phyloP scores from a whole-genome alignment of 179 eudicot genomes.

The Amaranthus tricolor region DNA sequence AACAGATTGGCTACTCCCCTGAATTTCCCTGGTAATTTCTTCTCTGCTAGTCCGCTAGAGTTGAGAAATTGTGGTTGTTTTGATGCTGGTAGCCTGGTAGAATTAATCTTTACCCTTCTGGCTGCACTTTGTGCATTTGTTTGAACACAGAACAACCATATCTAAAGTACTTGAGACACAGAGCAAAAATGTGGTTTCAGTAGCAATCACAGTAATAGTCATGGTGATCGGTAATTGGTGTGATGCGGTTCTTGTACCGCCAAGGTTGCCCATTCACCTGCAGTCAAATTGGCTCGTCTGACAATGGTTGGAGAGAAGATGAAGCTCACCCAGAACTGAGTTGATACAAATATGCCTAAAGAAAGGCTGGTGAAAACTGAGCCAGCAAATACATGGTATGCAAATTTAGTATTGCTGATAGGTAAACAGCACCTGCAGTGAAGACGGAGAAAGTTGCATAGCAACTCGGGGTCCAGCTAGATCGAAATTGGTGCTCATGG shows the following conservation, averaged over 20 bases:
- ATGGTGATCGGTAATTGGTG: too few species aligned
- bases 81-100: conserved; percentile 28
- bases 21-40: conserved; percentile 20
- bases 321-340: conserved; percentile 9
- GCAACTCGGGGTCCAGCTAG: conserved; percentile 17
- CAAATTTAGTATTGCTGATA: background rate
- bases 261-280: background rate
- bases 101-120: conserved; percentile 17
- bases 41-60: conserved; percentile 14
- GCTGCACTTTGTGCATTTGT: conserved; percentile 42
- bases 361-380: conserved; percentile 3
- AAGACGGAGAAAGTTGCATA: conserved; percentile 11
- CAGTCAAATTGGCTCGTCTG: background rate
- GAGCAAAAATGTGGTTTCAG: background rate
- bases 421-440: conserved; percentile 10
- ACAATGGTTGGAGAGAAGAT: background rate
- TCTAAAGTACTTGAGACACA: conserved; percentile 33
- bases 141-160: conserved; percentile 51
- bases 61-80: conserved; percentile 49
- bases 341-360: conserved; percentile 5
- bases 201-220: too few species aligned
- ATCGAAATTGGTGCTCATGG: conserved; percentile 12
- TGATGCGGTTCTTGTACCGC: background rate
- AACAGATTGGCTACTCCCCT: conserved; percentile 3
- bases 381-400: background rate